Base-by-base conservation (phyloP, 805 yeast genomes). In the Ogataea populi-albae region DNA sequence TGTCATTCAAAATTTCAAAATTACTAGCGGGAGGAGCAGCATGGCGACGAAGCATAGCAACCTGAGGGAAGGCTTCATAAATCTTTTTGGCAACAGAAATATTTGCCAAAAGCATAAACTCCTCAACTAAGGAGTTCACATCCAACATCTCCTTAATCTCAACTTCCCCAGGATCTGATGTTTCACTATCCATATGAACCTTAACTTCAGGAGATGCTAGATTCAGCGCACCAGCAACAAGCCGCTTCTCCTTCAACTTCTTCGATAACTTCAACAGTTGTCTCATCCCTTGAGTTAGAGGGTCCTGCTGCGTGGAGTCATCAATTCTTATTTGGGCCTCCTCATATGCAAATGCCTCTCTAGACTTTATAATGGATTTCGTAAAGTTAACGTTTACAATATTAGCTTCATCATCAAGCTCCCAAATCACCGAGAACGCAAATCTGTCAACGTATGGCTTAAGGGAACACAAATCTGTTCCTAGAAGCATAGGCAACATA, bases 141-240 rank as follows among this genome's bases (percentile, higher is more conserved):
- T 86, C 98, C 30, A 84, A 71, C 8, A 86, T 64, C 57, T 86
- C 75, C 59, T 93, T 93, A 46, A 93, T 79, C 58, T 91, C 98
- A 30, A 93, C 97, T 52, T 87, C 96, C 41, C 83, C 83, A 2
- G 98, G 98, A 60, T 93, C 98, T 2, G 95, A 82, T 3, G 98
- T 88, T 64, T 93, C 99, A 55, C 91, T 82, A 54, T 93, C 99
- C 81, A 89, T 83, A 51, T 88, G 93, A 23, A 93, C 96, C 61
- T 91, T 91, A 32, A 93, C 98, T 60, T 93, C 99, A 1, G 99
- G 99, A 3, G 96, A 87, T 0, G 98, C 96, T 49, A 93, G 69
- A 59, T 93, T 93, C 58, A 93, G 73, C 0, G 99, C 99, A 65
- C 99, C 99, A 2, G 94, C 93, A 46, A 83, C 91, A 52, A 89